These are phyloP conservation scores for Neocatenulostroma microsporum DNA, from an alignment of 2,329 filamentous ascomycete species.

Conservation along the genomic window DNA sequence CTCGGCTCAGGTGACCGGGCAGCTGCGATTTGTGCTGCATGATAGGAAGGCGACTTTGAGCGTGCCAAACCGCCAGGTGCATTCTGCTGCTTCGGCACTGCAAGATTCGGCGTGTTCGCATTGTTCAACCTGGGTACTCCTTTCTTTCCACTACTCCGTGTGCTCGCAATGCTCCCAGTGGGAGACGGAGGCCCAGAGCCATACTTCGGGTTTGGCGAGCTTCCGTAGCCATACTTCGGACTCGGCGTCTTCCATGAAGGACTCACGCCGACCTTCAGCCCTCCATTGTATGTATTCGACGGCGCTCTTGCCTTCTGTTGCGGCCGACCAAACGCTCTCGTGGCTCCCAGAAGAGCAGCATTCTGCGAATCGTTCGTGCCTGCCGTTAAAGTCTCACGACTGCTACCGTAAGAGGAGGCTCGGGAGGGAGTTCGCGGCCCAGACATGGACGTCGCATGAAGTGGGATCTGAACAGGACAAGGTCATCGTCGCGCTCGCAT, in stretches of 20 bases:
- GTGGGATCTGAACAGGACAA: not conserved
- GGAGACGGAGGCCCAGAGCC: slow-evolving; percentile 1
- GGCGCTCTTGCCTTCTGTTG: slow-evolving; percentile 12
- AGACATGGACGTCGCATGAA: slow-evolving; percentile 16
- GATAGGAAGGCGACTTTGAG: slow-evolving; percentile 20
- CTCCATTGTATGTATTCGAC: slow-evolving; percentile 18
- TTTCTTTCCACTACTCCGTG: slow-evolving; percentile 5
- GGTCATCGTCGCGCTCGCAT: not conserved
- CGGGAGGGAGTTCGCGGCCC: slow-evolving; percentile 15
- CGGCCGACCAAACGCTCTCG: slow-evolving; percentile 42
- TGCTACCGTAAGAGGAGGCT: slow-evolving; percentile 18
- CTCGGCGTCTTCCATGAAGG: slow-evolving; percentile 16
- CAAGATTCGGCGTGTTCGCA: slow-evolving; percentile 7
- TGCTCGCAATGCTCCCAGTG: slow-evolving; percentile 3
- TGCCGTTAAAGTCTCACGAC: too few species aligned
- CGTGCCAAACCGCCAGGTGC: too few species aligned
- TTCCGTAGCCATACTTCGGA: slow-evolving; percentile 10
- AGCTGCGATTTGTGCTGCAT: slow-evolving; percentile 23
- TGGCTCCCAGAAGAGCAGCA: slow-evolving; percentile 44
- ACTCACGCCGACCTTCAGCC: slow-evolving; percentile 34
- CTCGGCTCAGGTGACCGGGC: slow-evolving; percentile 12
- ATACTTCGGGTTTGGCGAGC: slow-evolving; percentile 3
- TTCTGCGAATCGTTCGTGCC: slow-evolving; percentile 20
- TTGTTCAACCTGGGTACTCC: slow-evolving; percentile 5
- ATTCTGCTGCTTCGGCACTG: slow-evolving; percentile 6